Evolutionary conservation across 2,329 filamentous ascomycete species (phyloP), one percentile per base, ranked within the genome.

Genomic region (Alternaria brassicae): DNA sequence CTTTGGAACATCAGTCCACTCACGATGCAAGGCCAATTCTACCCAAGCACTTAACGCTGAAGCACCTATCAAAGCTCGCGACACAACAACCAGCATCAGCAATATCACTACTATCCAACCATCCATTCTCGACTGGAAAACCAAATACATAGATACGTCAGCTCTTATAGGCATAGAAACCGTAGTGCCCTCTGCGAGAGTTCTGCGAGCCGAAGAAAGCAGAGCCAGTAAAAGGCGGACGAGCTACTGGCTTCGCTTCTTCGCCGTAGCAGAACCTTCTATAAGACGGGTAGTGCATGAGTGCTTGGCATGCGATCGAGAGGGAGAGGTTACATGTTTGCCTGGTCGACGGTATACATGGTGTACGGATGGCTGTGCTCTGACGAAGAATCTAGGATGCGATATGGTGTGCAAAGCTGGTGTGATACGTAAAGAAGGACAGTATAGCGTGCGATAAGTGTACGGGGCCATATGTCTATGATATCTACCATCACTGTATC

Each of bases 251-350:
- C n/a, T 19, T 1, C 30, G 51, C 30, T 53, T 44, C 28, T 44
- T 45, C 28, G 39, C 40, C 10, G 28, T 25, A 27, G 51, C 39
- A 0, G 28, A 45, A 1, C 19, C 17, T 32, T n/a, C 21, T 17
- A 3, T 1, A 7, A 7, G 4, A 49, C 27, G 32, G 2, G 3
- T 5, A 15, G 4, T 19, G 15, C 6, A 40, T 3, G 3, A 49
- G 1, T 49, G 42, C 12, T 39, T 55, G 27, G 53, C 42, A 2
- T 55, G 53, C 6, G 53, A 55, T 19, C 10, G 19, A 2, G 53
- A 55, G 1, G 53, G 53, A 12, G 34, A 40, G n/a, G 27, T 55
- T 28, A 49, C 53, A 15, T 55, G 53, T 34, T 40, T 49, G 42
- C 17, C 42, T 23, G 12, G 9, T 12, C 10, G 19, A 3, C 27